Evolutionary conservation across 345 rosid species (phyloP).

Genomic region (Melaleuca alternifolia): DNA sequence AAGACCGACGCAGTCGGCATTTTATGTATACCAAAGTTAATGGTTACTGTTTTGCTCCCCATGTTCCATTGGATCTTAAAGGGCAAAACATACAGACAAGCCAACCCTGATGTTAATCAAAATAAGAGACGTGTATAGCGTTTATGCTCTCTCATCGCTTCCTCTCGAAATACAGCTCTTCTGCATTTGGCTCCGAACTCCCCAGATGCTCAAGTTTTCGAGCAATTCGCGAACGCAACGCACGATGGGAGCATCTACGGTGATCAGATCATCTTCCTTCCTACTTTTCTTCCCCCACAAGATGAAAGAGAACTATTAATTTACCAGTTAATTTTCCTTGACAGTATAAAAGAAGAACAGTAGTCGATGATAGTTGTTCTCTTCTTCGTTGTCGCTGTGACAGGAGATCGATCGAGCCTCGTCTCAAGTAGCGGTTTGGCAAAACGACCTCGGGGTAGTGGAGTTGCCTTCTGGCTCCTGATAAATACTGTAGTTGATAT

Average conservation of each 20-base stretch:
- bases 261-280: background rate
- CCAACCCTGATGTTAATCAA: background rate
- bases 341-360: background rate
- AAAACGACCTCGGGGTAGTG: background rate
- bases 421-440: background rate
- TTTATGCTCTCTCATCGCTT: background rate
- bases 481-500: background rate
- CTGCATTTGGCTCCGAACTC: slow-evolving; percentile 5
- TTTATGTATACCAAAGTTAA: background rate
- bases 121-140: background rate
- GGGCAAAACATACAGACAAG: background rate
- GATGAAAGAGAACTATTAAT: background rate
- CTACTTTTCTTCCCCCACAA: background rate
- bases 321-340: background rate
- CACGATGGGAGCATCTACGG: background rate
- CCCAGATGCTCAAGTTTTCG: background rate
- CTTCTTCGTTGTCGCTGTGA: background rate
- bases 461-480: background rate
- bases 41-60: background rate
- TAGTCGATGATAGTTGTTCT: background rate
- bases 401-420: background rate
- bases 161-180: background rate
- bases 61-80: background rate
- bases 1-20: background rate
- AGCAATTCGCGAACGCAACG: background rate